Conservation (phyloP, 176 grass and related monocot species). For the Carex parvula region DNA sequence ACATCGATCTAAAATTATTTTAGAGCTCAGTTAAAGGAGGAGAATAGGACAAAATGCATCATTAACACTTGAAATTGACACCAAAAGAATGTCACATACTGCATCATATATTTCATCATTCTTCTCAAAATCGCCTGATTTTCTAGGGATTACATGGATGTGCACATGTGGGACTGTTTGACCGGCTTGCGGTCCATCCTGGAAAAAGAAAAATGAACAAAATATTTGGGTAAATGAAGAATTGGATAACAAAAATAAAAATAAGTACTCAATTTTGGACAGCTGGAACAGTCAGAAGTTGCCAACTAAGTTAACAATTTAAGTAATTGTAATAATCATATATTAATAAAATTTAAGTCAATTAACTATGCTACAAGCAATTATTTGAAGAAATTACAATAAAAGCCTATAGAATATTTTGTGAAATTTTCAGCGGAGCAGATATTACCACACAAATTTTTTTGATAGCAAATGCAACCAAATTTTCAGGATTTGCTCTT, state of each 20-base stretch:
- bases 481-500: background rate
- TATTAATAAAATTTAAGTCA: constrained; percentile 1
- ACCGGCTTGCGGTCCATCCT: constrained; percentile 92
- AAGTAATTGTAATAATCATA: background rate
- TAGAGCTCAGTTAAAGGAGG: background rate
- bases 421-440: background rate
- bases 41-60: constrained; percentile 7
- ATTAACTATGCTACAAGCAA: constrained; percentile 1
- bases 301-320: background rate
- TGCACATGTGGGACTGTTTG: constrained; percentile 97
- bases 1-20: constrained; percentile 47
- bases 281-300: background rate
- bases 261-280: background rate
- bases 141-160: constrained; percentile 85
- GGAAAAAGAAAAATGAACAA: constrained; percentile 2
- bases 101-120: constrained; percentile 97
- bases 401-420: background rate
- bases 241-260: background rate
- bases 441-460: background rate
- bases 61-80: background rate
- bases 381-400: background rate
- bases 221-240: background rate
- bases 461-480: no score
- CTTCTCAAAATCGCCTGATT: constrained; percentile 80
- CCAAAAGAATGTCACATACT: constrained; percentile 31